Base-by-base conservation (phyloP, 2,329 filamentous ascomycete species). In the Verticillium longisporum region DNA sequence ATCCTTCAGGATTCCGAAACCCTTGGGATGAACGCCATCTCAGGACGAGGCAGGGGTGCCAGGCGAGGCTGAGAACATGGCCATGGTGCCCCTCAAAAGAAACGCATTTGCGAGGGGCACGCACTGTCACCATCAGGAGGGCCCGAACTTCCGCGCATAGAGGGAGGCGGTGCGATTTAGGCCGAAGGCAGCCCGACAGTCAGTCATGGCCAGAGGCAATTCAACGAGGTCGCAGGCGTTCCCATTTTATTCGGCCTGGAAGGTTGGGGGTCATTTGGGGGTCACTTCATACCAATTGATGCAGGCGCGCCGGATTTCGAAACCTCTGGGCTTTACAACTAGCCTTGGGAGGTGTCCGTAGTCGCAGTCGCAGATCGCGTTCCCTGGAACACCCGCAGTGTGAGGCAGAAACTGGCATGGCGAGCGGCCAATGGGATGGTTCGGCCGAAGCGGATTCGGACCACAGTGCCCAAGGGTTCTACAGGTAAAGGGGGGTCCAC, bases 371-470 rank as follows among this genome's bases (percentile, higher is more conserved):
- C 63, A 64, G 54, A 55, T 64, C 59, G 62, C 59, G 58, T n/a
- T 21, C 56, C 37, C 63, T 65, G 63, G 62, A 62, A 65, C 63
- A 60, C 55, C 32, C 59, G 60, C 56, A 64, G 63, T 65, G 60
- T 65, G 63, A 64, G 63, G 63, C 60, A 61, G 60, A 61, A 59
- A 62, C 55, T 31, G 26, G 32, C 57, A 50, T 2, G 45, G n/a
- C 45, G 13, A 50, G 55, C 55, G 57, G 54, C 63, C 63, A 65
- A 64, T 65, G 38, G 62, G 60, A 58, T 55, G 53, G 15, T 53
- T 56, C 64, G 58, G 58, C 61, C 63, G 62, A 62, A 58, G 60
- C 63, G 62, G 63, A 64, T 64, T 62, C 62, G 63, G 62, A 63
- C 63, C 63, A 62, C 60, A 62, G 63, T 58, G 56, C 56, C n/a